phyloP scores from a whole-genome alignment of 192 early-diverging fungal species.

The Mortierella alpina region DNA sequence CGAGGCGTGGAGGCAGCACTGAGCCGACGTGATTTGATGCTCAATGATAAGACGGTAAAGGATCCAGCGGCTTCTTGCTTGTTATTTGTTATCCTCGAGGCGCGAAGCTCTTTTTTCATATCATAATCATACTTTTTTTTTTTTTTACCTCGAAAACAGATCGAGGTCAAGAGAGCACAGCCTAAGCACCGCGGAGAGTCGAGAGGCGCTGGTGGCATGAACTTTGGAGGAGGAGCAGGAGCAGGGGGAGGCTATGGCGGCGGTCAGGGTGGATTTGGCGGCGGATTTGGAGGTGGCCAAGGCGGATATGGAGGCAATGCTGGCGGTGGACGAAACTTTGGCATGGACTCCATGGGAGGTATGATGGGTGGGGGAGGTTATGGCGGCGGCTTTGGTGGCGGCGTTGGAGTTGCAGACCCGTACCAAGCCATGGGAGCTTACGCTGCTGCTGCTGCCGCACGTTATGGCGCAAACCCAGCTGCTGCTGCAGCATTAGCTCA shows the following conservation, averaged over 20 bases:
- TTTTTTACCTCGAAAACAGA: conserved; percentile 39
- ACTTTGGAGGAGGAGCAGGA: conserved; percentile 33
- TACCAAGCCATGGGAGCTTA: conserved; percentile 49
- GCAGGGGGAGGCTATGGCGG: conserved; percentile 35
- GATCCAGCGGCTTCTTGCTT: background rate
- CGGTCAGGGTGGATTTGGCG: conserved; percentile 45
- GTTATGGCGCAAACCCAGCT: conserved; percentile 46
- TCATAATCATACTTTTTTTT: background rate
- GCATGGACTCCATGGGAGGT: conserved; percentile 30
- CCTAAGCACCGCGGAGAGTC: conserved; percentile 66
- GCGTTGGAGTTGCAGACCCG: conserved; percentile 46
- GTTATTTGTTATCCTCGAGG: background rate
- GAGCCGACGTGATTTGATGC: conserved; percentile 69
- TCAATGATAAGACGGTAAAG: conserved; percentile 79
- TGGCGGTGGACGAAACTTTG: conserved; percentile 29
- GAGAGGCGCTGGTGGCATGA: conserved; percentile 36
- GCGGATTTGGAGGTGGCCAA: conserved; percentile 53
- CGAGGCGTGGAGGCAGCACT: conserved; percentile 83
- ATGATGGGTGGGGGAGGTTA: conserved; percentile 46
- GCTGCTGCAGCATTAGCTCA: conserved; percentile 46
- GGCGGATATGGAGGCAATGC: conserved; percentile 41
- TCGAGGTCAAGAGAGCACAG: conserved; percentile 79
- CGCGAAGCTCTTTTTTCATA: background rate
- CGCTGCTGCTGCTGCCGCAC: conserved; percentile 43
- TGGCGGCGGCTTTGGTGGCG: conserved; percentile 42